Base-by-base conservation (phyloP, 2,329 filamentous ascomycete genomes). In the Calonectria pauciramosa region DNA sequence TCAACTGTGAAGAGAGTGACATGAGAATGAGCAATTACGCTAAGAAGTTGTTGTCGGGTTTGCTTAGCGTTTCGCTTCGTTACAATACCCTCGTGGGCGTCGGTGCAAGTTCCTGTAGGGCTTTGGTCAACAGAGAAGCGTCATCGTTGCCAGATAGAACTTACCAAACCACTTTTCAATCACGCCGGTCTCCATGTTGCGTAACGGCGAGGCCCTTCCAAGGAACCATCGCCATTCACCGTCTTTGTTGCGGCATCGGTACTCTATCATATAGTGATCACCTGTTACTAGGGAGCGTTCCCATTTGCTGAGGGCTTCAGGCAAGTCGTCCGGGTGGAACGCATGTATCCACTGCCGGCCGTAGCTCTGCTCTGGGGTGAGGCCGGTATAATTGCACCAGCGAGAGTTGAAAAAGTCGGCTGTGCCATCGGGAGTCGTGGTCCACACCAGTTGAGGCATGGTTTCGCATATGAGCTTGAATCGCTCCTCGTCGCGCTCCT, bases 161-260 rank as follows among this genome's bases (percentile, higher is more conserved):
- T 76, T 81, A 86, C 94, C 94, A 79, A 94, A 95, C 94, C 94
- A 96, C 81, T 94, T 95, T 73, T 94, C 88, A 64, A 96, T 95
- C 63, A 89, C 86, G 2, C 93, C 93, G 0, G 90, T 91, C 56
- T 93, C 89, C 75, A 89, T 90, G 74, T 95, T 91, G 49, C 88
- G 89, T 79, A 95, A 88, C 0, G 94, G 94, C 18, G 94, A 83
- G 1, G 94, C 94, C 54, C 94, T 89, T 14, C 93, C 94, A 3
- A 96, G 86, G 88, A 96, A 95, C 94, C 94, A 96, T 68, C 94
- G 89, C 91, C 92, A 96, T 71, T 93, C 89, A 0, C 94, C 94
- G 38, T 93, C 89, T 65, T 90, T 90, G 72, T 89, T 91, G 66
- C 86, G 89, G 75, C 92, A 94, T 49, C 94, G 90, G 77, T 95